Base-by-base conservation (phyloP, 2,329 filamentous ascomycete species). In the Verticillium klebahnii region DNA sequence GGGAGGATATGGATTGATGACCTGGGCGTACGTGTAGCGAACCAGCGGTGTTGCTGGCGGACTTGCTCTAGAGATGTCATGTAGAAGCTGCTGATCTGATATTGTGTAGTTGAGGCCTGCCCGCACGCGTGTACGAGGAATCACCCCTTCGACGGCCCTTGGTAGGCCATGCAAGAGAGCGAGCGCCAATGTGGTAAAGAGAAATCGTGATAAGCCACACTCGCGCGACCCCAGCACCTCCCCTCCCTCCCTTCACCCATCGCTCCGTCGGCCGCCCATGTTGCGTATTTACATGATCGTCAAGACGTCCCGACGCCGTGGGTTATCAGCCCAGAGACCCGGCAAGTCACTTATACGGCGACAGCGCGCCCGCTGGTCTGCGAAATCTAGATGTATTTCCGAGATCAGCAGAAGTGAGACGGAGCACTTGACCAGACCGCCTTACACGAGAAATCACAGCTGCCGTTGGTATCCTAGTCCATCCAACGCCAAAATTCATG, bases 1-100 rank as follows among this genome's bases (percentile, higher is more conserved):
- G 82, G 82, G 77, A 82, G 64, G 65, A 58, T 6, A 62, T 70
- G 3, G 36, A 65, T 29, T 23, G 14, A 15, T 59, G 23, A 32
- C n/a, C n/a, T 50, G n/a, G n/a, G 11, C 17, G 7, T n/a, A 17
- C 17, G n/a, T 45, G 15, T 15, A 36, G 39, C 17, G 14, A 45
- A 3, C 17, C 12, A 11, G 8, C 11, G 6, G 45, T 23, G 9
- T 50, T 9, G 19, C 19, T 11, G 40, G 45, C 23, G n/a, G 5
- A 8, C 9, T 50, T 14, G 9, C 45, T 50, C 14, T 14, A 11
- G 19, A 23, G 45, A 3, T 50, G 6, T 50, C 19, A 8, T 50
- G 6, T 50, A 50, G 45, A 23, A 50, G 25, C 19, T 50, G 2
- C 6, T 40, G 14, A n/a, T 40, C 37, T n/a, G 37, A 14, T 40